These are phyloP conservation scores for Trametes maxima DNA, from an alignment of 768 basidiomycete species.

Conservation along the genomic window DNA sequence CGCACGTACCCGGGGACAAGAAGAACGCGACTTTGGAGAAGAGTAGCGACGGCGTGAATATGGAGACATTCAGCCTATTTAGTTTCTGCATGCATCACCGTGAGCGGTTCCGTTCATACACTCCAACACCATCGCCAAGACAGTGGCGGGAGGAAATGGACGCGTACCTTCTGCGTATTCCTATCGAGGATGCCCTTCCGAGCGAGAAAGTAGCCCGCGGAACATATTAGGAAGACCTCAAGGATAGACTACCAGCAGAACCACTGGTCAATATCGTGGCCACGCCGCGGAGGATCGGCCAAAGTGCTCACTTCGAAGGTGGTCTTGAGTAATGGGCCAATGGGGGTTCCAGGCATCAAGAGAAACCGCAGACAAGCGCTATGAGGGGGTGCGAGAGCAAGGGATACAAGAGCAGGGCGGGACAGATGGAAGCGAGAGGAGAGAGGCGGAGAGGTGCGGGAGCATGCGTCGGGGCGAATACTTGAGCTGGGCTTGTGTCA, in stretches of 20 bases:
- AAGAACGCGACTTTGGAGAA: constrained; percentile 97
- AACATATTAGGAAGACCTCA: constrained; percentile 84
- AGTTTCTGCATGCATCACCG: constrained; percentile 53
- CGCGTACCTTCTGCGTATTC: constrained; percentile 78
- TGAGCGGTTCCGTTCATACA: background rate
- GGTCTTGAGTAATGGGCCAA: constrained; percentile 52
- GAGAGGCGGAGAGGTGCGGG: background rate
- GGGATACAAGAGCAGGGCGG: background rate
- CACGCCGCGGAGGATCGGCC: background rate
- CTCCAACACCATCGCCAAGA: background rate
- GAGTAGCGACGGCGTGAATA: constrained; percentile 86
- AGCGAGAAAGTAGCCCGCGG: constrained; percentile 84
- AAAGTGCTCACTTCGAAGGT: constrained; percentile 54
- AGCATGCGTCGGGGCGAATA: too few relatives aligned
- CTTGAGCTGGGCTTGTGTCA: constrained; percentile 14
- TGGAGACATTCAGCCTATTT: constrained; percentile 81
- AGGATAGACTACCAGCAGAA: constrained; percentile 66
- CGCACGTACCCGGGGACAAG: constrained; percentile 59
- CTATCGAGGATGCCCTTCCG: constrained; percentile 83
- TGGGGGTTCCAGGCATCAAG: constrained; percentile 33
- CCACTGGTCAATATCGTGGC: background rate
- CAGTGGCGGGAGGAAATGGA: background rate
- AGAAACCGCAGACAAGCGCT: background rate
- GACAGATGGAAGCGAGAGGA: background rate
- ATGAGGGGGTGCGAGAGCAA: background rate